Percentiles rank a stretch among this genome's conserved stretches.
Conservation (phyloP, 139 green algal species). For the Prasinococcaceae sp. region DNA sequence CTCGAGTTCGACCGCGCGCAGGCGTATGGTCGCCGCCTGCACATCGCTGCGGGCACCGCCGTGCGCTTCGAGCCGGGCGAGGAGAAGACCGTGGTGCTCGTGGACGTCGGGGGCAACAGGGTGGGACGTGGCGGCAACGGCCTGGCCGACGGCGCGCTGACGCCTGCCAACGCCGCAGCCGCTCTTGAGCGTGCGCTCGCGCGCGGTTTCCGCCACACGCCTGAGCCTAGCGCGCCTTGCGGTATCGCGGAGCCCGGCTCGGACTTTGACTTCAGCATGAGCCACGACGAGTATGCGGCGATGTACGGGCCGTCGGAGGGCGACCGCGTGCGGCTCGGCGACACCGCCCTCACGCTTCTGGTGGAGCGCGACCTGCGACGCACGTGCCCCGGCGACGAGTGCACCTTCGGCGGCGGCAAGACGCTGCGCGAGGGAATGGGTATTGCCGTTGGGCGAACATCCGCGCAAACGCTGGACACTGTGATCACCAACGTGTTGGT, state of each 20-base stretch:
- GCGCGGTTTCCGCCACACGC: slow-evolving; percentile 16
- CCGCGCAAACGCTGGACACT: slow-evolving; percentile 10
- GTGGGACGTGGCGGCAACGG: slow-evolving; percentile 27
- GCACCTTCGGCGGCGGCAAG: slow-evolving; percentile 37
- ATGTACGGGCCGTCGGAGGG: slow-evolving; percentile 29
- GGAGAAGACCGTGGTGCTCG: slow-evolving; percentile 25
- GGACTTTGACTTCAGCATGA: too few relatives aligned
- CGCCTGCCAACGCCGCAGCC: not conserved
- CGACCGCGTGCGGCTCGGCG: slow-evolving; percentile 25
- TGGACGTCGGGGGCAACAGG: slow-evolving; percentile 22
- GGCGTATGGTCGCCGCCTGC: slow-evolving; percentile 25
- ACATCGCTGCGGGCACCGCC: slow-evolving; percentile 31
- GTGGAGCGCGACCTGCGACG: slow-evolving; percentile 26
- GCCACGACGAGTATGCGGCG: slow-evolving; percentile 19
- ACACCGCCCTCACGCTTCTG: slow-evolving; percentile 25
- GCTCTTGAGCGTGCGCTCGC: slow-evolving; percentile 12
- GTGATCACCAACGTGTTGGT: slow-evolving; percentile 37
- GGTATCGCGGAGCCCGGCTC: too few relatives aligned
- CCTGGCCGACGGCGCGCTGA: slow-evolving; percentile 17
- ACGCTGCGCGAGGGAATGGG: slow-evolving; percentile 35
- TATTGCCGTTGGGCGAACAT: not conserved
- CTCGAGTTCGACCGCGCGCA: slow-evolving; percentile 27
- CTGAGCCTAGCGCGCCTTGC: slow-evolving; percentile 2
- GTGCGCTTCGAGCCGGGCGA: slow-evolving; percentile 38
- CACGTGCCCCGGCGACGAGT: slow-evolving; percentile 34